Base-by-base conservation (phyloP, 352 stramenopile species). In the Globisporangium okanoganense region DNA sequence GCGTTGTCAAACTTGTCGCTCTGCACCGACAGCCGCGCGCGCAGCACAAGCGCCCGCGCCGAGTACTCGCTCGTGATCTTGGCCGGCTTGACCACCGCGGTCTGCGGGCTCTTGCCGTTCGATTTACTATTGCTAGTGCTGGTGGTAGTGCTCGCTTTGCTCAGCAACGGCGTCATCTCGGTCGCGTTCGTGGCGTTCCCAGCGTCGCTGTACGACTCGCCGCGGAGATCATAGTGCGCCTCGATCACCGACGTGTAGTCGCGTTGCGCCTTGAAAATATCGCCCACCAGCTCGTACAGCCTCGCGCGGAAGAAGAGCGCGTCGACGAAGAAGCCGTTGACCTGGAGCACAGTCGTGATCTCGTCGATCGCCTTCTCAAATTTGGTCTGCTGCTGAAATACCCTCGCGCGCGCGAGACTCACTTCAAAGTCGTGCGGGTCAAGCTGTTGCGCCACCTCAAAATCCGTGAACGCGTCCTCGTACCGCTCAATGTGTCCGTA, bases 231-330 rank as follows among this genome's bases (percentile, higher is more conserved):
- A 38, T 82, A 83, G n/a, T 92, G 76, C 18, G 72, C 79, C 25
- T 92, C 71, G 40, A 92, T 75, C 45, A 92, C 87, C 13, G 77
- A 78, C 9, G 82, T 80, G 63, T 90, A 90, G 62, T 92, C 82
- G 1, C 63, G 54, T 43, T 79, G 66, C 0, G 82, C 80, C 27
- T 83, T 71, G 38, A 69, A 51, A 1, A 69, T 61, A 3, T 72
- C 67, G 0, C 69, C 75, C 1, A 76, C 36, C 8, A 79, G 58
- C 27, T 86, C 78, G 56, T 75, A 85, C 48, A 92, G 62, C 45
- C 73, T 69, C 0, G 77, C 80, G 41, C 82, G 69, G 25, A 90
- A 65, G 54, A 89, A 88, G 22, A 92, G 38, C 10, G 76, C 82
- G 45, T 90, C 76, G n/a, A 92, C 66, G 38, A 90, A 90, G 69